phyloP scores from a whole-genome alignment of 2,329 filamentous ascomycete species.

The Fusarium irregulare region DNA sequence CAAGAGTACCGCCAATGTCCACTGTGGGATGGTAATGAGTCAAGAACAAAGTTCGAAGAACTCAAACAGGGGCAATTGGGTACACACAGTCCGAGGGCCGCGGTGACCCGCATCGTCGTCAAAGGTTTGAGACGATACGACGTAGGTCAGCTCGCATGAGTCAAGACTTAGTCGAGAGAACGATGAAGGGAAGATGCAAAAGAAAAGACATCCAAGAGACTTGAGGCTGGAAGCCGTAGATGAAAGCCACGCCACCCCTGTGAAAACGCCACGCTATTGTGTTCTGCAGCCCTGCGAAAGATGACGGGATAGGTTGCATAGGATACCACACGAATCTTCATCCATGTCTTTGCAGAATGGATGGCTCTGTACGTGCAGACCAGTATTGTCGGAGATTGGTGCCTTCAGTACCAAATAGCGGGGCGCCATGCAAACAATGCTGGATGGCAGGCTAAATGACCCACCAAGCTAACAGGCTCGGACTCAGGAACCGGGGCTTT shows the following conservation, averaged over 20 bases:
- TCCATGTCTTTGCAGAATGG: not conserved
- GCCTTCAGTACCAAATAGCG: constrained; percentile 25
- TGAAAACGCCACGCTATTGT: not conserved
- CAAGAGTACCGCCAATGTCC: not conserved
- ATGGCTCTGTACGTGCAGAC: not conserved
- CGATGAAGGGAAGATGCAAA: not conserved
- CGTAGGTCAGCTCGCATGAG: constrained; percentile 5
- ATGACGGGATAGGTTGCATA: constrained; percentile 13
- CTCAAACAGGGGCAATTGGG: not conserved
- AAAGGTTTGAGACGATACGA: constrained; percentile 17
- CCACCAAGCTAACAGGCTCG: constrained; percentile 22
- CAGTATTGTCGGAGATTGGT: constrained; percentile 28
- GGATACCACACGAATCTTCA: constrained; percentile 11
- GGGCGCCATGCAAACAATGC: constrained; percentile 36
- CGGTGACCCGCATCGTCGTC: constrained; percentile 1
- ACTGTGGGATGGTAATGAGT: constrained; percentile 1
- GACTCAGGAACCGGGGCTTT: constrained; percentile 34
- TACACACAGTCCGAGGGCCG: not conserved
- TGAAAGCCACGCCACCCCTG: not conserved
- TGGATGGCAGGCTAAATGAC: constrained; percentile 17
- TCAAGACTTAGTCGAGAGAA: constrained; percentile 8
- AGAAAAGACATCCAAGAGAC: not conserved
- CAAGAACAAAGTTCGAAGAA: constrained; percentile 12
- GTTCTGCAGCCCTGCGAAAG: constrained; percentile 30
- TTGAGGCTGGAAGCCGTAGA: not conserved